Percentiles rank a stretch among this genome's conserved stretches.
Conservation (phyloP, 148 eudicot species). For the Fagopyrum tataricum region DNA sequence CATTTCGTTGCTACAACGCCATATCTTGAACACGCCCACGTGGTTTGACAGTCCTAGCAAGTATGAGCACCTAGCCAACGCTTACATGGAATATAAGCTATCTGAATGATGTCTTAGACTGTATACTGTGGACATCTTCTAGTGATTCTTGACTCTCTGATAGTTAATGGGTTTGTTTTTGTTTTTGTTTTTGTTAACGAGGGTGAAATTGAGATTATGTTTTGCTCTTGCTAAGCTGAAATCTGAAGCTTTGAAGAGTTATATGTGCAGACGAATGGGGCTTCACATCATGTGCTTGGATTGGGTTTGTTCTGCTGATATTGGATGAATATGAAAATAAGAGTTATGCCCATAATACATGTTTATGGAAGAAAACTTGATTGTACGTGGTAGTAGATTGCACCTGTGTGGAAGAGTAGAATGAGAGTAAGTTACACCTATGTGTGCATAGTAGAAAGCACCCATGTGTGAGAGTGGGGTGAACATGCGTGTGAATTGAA, state of each 20-base stretch:
- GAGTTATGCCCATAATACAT: too few relatives aligned
- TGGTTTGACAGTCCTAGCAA: conserved; percentile 46
- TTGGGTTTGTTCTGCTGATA: background rate
- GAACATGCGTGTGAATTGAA: too few relatives aligned
- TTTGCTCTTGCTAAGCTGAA: background rate
- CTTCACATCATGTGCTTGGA: background rate
- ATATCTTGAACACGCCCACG: conserved; percentile 48
- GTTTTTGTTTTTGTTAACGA: background rate
- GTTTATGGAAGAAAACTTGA: too few relatives aligned
- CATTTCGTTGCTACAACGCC: conserved; percentile 40
- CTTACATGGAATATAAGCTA: conserved; percentile 10
- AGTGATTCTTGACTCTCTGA: background rate
- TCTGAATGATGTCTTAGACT: background rate
- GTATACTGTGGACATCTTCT: background rate
- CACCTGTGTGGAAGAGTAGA: too few relatives aligned
- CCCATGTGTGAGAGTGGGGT: too few relatives aligned
- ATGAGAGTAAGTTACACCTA: too few relatives aligned
- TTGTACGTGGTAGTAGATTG: too few relatives aligned
- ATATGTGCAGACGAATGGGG: background rate
- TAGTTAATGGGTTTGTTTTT: background rate
- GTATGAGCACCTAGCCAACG: conserved; percentile 23
- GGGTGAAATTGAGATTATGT: background rate
- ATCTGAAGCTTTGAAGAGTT: background rate
- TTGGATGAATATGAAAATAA: too few relatives aligned
- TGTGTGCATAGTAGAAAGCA: too few relatives aligned